Conservation (phyloP, 768 basidiomycete species). For the Hysterangium stoloniferum region DNA sequence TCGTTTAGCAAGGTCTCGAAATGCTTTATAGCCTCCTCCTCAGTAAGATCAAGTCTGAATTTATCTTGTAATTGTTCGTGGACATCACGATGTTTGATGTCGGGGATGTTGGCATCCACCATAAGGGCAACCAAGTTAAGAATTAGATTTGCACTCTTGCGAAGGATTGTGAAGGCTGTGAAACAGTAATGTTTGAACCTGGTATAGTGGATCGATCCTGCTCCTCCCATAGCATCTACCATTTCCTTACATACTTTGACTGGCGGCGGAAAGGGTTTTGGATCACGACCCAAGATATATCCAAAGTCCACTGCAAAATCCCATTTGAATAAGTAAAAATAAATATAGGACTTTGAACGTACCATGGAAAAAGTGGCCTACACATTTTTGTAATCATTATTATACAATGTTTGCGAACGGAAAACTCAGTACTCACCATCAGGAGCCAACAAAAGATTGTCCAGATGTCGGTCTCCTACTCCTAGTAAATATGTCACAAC, state of each 20-base stretch:
- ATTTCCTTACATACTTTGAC: constrained; percentile 99
- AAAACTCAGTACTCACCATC: constrained; percentile 51
- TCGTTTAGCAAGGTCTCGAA: constrained; percentile 92
- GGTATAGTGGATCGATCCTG: constrained; percentile 88
- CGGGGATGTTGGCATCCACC: constrained; percentile 96
- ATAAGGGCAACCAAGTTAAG: constrained; percentile 93
- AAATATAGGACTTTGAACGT: constrained; percentile 16
- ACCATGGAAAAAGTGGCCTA: constrained; percentile 97
- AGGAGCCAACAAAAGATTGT: constrained; percentile 86
- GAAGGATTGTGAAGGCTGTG: constrained; percentile 93
- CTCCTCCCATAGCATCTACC: constrained; percentile 99
- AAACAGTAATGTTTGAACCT: constrained; percentile 96
- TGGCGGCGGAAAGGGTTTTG: constrained; percentile 94
- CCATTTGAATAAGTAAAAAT: constrained; percentile 13
- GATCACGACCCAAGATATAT: constrained; percentile 95
- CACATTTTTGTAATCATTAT: no score
- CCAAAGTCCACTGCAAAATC: constrained; percentile 81
- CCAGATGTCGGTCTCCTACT: constrained; percentile 94
- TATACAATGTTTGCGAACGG: not conserved
- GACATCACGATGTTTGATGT: constrained; percentile 87
- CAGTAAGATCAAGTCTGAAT: constrained; percentile 87
- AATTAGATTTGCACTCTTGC: constrained; percentile 96
- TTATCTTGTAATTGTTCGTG: constrained; percentile 93
- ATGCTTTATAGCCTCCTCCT: constrained; percentile 96
- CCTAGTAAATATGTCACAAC: constrained; percentile 95